Evolutionary conservation across 352 stramenopile species (phyloP).

Genomic region (Halophytophthora batemanensis): DNA sequence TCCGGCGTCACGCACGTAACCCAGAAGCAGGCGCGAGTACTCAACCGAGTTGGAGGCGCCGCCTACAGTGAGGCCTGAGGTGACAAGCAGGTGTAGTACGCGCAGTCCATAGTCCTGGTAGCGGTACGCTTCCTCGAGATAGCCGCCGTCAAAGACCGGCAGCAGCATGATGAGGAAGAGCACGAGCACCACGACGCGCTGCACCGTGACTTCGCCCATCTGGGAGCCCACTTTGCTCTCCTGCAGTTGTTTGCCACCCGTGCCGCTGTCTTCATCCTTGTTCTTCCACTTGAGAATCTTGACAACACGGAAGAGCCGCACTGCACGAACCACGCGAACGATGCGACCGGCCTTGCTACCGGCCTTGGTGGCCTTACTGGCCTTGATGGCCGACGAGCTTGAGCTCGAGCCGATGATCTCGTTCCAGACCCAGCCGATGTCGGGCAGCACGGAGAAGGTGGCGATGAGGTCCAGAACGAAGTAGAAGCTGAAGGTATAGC

Average conservation of each 20-base stretch:
- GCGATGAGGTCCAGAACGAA: conserved; percentile 85
- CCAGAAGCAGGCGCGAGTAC: conserved; percentile 54
- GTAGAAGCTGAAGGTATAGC: conserved; percentile 91
- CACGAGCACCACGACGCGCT: conserved; percentile 86
- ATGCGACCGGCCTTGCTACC: conserved; percentile 84
- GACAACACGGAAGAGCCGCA: conserved; percentile 81
- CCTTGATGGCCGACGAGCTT: conserved; percentile 56
- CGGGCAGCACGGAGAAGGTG: conserved; percentile 77
- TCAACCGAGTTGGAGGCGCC: conserved; percentile 32
- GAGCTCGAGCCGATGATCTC: conserved; percentile 63
- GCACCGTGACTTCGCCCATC: conserved; percentile 87
- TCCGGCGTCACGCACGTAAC: conserved; percentile 63
- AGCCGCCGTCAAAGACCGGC: conserved; percentile 83
- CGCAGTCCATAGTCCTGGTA: conserved; percentile 85
- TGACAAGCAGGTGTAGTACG: conserved; percentile 68
- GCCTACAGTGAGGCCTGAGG: conserved; percentile 38
- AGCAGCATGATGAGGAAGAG: conserved; percentile 89
- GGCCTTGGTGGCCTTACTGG: conserved; percentile 65
- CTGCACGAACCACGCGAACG: conserved; percentile 77
- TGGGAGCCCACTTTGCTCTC: conserved; percentile 88
- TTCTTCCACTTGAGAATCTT: conserved; percentile 88
- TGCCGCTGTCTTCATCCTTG: conserved; percentile 40
- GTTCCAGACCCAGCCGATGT: conserved; percentile 82
- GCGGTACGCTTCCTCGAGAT: conserved; percentile 70
- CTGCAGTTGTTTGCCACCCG: conserved; percentile 29